Conservation (phyloP, 306 rosid genomes). For the Leucaena leucocephala region DNA sequence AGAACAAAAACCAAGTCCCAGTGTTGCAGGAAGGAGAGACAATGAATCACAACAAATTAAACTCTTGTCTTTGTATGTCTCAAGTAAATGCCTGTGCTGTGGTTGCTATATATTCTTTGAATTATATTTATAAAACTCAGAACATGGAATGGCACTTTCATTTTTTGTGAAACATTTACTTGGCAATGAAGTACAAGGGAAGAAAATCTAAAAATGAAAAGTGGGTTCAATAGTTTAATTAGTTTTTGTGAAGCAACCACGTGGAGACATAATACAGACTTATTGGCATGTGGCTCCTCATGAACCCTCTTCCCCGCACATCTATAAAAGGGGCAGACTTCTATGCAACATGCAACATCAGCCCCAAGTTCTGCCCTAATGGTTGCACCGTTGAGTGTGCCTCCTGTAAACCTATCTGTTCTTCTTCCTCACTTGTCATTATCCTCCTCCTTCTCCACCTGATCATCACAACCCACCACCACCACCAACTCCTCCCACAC, state of each 20-base stretch:
- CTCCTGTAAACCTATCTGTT: not conserved
- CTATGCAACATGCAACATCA: not conserved
- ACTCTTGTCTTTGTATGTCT: too few species aligned
- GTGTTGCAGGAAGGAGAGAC: too few species aligned
- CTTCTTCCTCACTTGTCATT: not conserved
- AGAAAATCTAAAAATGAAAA: not conserved
- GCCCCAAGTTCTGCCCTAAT: slow-evolving; percentile 66
- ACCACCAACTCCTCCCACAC: not conserved
- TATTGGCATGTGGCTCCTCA: slow-evolving; percentile 9
- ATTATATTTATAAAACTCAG: not conserved
- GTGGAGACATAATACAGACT: slow-evolving; percentile 38
- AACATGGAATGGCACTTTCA: not conserved
- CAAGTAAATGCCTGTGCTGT: too few species aligned
- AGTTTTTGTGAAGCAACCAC: slow-evolving; percentile 36
- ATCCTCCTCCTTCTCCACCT: not conserved
- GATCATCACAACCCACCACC: not conserved
- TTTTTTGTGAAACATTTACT: slow-evolving; percentile 25
- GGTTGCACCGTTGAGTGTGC: slow-evolving; percentile 54
- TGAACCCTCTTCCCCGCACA: not conserved
- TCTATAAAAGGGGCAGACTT: slow-evolving; percentile 42
- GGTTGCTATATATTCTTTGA: not conserved
- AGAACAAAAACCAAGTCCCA: too few species aligned
- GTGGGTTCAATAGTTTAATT: not conserved
- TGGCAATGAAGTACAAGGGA: slow-evolving; percentile 21
- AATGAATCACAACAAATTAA: too few species aligned